Evolutionary conservation across 768 basidiomycete genomes (phyloP).

Genomic region (Tylopilus intermedius): DNA sequence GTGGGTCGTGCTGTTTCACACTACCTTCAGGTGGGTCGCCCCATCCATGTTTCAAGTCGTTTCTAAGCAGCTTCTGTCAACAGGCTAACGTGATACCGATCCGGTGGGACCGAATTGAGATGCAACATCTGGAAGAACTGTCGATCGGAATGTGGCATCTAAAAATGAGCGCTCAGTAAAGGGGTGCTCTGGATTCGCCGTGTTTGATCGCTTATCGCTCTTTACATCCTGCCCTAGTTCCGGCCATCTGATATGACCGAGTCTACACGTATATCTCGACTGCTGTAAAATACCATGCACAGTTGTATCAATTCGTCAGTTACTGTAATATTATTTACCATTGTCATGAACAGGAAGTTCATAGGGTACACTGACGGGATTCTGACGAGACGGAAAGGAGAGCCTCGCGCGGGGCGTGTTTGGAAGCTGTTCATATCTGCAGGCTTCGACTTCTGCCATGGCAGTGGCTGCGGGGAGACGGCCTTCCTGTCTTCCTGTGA

Average conservation of each 20-base stretch:
- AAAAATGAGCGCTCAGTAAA: constrained; percentile 38
- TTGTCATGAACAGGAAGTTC: neutral
- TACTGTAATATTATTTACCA: constrained; percentile 20
- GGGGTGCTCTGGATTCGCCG: constrained; percentile 1
- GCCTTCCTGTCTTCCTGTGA: constrained; percentile 32
- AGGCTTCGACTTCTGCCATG: neutral
- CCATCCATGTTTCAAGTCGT: constrained; percentile 1
- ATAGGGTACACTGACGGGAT: neutral
- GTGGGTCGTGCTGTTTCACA: constrained; percentile 69
- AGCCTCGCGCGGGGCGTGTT: neutral
- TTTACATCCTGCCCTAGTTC: constrained; percentile 5
- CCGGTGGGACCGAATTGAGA: constrained; percentile 60
- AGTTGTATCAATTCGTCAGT: constrained; percentile 16
- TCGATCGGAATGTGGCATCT: constrained; percentile 70
- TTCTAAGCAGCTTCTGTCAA: constrained; percentile 9
- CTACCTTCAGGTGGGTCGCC: constrained; percentile 56
- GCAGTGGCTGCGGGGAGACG: constrained; percentile 6
- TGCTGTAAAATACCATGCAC: constrained; percentile 20
- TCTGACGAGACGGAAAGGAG: neutral
- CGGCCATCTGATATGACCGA: constrained; percentile 9
- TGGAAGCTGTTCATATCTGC: constrained; percentile 8
- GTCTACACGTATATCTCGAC: constrained; percentile 2
- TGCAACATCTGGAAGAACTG: constrained; percentile 69
- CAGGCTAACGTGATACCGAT: constrained; percentile 69
- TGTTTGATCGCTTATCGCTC: constrained; percentile 8